Conservation (phyloP, 495 filamentous ascomycete species). For the Trichoderma orchidacearum region DNA sequence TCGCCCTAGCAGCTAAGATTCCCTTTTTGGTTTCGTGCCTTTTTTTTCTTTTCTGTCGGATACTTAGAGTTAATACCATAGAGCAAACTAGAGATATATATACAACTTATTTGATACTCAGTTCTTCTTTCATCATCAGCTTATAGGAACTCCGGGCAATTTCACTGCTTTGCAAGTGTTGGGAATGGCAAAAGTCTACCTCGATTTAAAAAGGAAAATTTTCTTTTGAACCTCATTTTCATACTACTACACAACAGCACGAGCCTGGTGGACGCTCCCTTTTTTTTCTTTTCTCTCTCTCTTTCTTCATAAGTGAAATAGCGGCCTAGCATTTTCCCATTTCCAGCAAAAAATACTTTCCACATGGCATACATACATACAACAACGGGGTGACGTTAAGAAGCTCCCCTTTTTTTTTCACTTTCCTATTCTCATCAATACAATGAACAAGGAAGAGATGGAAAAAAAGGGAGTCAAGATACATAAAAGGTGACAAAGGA, state of each 20-base stretch:
- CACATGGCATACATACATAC: background rate
- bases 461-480: background rate
- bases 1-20: too few species aligned
- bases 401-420: background rate
- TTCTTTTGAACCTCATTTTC: too few species aligned
- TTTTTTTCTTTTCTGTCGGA: background rate
- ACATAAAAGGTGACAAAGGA: constrained; percentile 1
- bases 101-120: too few species aligned
- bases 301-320: too few species aligned
- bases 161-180: too few species aligned
- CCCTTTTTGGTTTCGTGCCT: background rate
- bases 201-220: too few species aligned
- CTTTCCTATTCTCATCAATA: background rate
- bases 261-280: too few species aligned
- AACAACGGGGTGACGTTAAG: background rate
- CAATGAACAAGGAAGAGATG: background rate
- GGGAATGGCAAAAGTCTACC: too few species aligned
- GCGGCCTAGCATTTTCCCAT: background rate
- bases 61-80: too few species aligned
- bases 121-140: too few species aligned
- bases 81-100: too few species aligned
- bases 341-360: background rate
- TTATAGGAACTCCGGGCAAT: too few species aligned
- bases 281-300: background rate
- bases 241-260: background rate